Evolutionary conservation across 2,329 filamentous ascomycete species (phyloP).

Genomic region (Cladosporium sp.): DNA sequence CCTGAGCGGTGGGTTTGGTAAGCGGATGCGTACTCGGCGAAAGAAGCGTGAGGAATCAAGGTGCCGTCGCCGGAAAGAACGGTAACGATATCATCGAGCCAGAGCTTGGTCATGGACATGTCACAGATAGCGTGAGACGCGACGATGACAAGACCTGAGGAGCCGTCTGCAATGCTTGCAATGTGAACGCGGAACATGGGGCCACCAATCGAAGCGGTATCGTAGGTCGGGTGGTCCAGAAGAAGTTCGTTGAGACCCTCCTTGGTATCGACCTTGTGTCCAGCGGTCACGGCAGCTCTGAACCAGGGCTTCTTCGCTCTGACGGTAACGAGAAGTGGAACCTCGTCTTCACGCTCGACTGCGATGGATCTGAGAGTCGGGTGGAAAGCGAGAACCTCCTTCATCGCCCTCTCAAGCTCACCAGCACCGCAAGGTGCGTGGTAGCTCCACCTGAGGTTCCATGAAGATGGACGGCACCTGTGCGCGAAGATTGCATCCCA

Average conservation of each 20-base stretch:
- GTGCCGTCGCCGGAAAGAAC: slow-evolving; percentile 32
- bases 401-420: slow-evolving; percentile 32
- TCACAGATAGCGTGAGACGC: slow-evolving; percentile 37
- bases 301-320: slow-evolving; percentile 33
- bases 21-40: slow-evolving; percentile 38
- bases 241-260: slow-evolving; percentile 34
- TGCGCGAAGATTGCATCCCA: slow-evolving; percentile 39
- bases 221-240: slow-evolving; percentile 33
- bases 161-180: slow-evolving; percentile 33
- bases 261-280: slow-evolving; percentile 34
- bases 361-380: slow-evolving; percentile 36
- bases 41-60: slow-evolving; percentile 33
- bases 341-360: slow-evolving; percentile 30
- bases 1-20: slow-evolving; percentile 36
- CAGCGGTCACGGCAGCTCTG: slow-evolving; percentile 34
- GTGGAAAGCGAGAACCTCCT: slow-evolving; percentile 34
- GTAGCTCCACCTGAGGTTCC: slow-evolving; percentile 38
- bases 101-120: slow-evolving; percentile 40
- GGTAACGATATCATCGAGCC: slow-evolving; percentile 36
- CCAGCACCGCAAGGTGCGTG: slow-evolving; percentile 29
- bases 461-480: slow-evolving; percentile 34
- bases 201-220: slow-evolving; percentile 34
- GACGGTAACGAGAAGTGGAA: slow-evolving; percentile 35
- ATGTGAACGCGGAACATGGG: slow-evolving; percentile 36
- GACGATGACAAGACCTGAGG: slow-evolving; percentile 35